Evolutionary conservation across 306 rosid genomes (phyloP).

Genomic region (Fagus crenata): DNA sequence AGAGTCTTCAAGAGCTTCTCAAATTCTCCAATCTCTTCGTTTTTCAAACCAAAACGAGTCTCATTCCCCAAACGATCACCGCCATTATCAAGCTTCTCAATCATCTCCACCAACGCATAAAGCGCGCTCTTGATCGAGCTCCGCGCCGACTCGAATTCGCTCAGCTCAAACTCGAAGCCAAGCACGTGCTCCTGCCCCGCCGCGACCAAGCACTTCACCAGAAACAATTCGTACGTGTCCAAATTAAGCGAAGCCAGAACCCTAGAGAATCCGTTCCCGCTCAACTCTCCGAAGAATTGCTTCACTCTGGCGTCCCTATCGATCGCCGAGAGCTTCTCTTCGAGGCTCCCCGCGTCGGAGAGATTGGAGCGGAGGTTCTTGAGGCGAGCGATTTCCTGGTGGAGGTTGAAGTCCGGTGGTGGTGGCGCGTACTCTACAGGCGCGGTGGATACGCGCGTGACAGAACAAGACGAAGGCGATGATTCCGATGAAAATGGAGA

Average conservation of each 20-base stretch:
- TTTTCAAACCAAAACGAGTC: constrained; percentile 44
- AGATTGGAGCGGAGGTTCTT: constrained; percentile 52
- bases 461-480: constrained; percentile 32
- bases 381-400: constrained; percentile 62
- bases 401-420: constrained; percentile 52
- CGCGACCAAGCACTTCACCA: constrained; percentile 81
- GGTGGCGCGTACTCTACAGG: constrained; percentile 63
- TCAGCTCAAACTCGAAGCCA: constrained; percentile 39
- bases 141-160: constrained; percentile 27
- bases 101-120: constrained; percentile 65
- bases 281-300: constrained; percentile 48
- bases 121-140: constrained; percentile 68
- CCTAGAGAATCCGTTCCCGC: constrained; percentile 31
- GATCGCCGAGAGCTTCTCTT: constrained; percentile 48
- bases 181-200: constrained; percentile 83
- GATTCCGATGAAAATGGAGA: constrained; percentile 16
- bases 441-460: constrained; percentile 62
- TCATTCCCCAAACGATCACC: constrained; percentile 36
- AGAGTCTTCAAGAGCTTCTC: constrained; percentile 57
- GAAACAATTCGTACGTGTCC: constrained; percentile 40
- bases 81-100: constrained; percentile 53
- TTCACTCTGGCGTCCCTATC: constrained; percentile 69
- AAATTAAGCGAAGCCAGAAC: constrained; percentile 40
- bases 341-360: constrained; percentile 27
- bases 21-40: constrained; percentile 57